Evolutionary conservation across 345 rosid genomes (phyloP).

Genomic region (Citrus medica): DNA sequence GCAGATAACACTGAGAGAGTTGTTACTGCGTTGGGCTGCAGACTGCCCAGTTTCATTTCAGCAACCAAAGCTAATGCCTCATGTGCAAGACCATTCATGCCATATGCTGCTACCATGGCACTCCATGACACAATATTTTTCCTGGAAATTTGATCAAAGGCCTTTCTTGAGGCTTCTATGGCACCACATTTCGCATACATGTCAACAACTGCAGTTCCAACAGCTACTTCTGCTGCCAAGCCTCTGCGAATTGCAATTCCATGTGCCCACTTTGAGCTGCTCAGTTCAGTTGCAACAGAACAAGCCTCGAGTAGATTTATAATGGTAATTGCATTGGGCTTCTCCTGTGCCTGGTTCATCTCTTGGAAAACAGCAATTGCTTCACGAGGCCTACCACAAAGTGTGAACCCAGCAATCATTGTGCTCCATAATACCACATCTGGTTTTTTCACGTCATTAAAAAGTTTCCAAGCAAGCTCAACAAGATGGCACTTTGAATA

Average conservation of each 20-base stretch:
- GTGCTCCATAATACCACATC: conserved; percentile 70
- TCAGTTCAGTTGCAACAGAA: conserved; percentile 52
- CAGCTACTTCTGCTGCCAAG: conserved; percentile 44
- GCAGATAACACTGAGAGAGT: conserved; percentile 63
- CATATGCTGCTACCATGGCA: conserved; percentile 67
- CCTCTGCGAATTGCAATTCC: conserved; percentile 60
- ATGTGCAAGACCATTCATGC: conserved; percentile 53
- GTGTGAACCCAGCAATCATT: conserved; percentile 57
- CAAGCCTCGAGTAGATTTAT: conserved; percentile 62
- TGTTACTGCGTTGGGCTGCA: conserved; percentile 52
- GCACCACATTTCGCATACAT: conserved; percentile 69
- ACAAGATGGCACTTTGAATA: conserved; percentile 48
- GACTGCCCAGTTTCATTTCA: conserved; percentile 49
- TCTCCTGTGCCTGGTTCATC: conserved; percentile 40
- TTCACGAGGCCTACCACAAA: conserved; percentile 48
- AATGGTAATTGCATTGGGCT: conserved; percentile 41
- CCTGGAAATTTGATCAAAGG: conserved; percentile 40
- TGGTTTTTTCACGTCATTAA: conserved; percentile 30
- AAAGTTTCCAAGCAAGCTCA: conserved; percentile 40
- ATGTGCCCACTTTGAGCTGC: conserved; percentile 63
- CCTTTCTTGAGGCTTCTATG: conserved; percentile 44
- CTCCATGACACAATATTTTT: conserved; percentile 66
- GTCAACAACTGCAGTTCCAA: conserved; percentile 61
- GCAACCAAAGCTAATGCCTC: conserved; percentile 49
- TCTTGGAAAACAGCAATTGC: conserved; percentile 45